Evolutionary conservation across 2,329 filamentous ascomycete species (phyloP).

Genomic region (Gnomoniopsis sp.): DNA sequence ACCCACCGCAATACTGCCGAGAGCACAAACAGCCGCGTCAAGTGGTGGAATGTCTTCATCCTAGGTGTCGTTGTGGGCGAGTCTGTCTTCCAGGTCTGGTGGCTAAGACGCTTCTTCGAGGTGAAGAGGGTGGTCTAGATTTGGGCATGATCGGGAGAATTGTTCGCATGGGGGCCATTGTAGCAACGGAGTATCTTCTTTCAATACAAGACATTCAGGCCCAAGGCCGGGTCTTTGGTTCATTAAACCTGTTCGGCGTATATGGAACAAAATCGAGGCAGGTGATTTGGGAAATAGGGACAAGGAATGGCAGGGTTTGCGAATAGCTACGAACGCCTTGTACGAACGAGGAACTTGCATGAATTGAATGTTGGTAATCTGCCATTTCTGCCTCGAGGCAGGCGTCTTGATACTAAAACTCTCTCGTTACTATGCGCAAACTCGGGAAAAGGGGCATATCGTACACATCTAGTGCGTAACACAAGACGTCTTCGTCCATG

Average conservation of each 20-base stretch:
- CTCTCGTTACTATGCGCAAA: no score
- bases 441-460: no score
- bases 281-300: background rate
- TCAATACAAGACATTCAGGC: conserved; percentile 1
- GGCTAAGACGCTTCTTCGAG: conserved; percentile 98
- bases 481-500: no score
- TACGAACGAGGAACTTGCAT: background rate
- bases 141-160: background rate
- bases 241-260: conserved; percentile 1
- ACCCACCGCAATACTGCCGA: conserved; percentile 98
- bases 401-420: background rate
- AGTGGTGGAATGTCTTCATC: conserved; percentile 99
- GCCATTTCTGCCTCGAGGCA: background rate
- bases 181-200: conserved; percentile 7
- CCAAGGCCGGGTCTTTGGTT: background rate
- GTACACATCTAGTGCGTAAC: no score
- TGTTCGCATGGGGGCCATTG: background rate
- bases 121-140: conserved; percentile 62
- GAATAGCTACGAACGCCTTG: background rate
- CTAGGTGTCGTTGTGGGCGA: conserved; percentile 84
- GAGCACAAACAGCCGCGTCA: conserved; percentile 94
- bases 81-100: conserved; percentile 98
- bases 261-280: background rate
- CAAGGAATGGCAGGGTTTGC: background rate
- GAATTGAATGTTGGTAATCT: background rate